Percentiles rank a stretch among this genome's conserved stretches.
Conservation (phyloP, 2,329 filamentous ascomycete genomes). For the Paraphoma sp. region DNA sequence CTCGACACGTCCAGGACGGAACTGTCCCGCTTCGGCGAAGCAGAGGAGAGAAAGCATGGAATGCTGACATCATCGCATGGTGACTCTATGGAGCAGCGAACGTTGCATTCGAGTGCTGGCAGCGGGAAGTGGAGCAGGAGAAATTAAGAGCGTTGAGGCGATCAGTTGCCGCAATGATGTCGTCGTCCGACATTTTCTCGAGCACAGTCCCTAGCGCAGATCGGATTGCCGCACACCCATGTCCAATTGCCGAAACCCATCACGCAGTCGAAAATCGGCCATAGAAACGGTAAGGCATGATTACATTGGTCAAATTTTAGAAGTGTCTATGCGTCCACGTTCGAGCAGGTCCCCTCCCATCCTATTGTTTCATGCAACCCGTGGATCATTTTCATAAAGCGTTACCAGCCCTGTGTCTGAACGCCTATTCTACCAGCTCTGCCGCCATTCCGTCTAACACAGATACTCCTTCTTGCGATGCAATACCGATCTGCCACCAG, state of each 20-base stretch:
- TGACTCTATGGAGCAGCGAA: neutral
- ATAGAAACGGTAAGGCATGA: too few species aligned
- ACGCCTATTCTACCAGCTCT: neutral
- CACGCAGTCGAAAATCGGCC: neutral
- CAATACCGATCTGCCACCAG: neutral
- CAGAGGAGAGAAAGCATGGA: constrained; percentile 29
- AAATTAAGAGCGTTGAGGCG: neutral
- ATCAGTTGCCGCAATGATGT: neutral
- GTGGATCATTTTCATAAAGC: neutral
- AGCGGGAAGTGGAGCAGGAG: neutral
- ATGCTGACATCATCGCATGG: constrained; percentile 42
- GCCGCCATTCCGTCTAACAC: neutral
- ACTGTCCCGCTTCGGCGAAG: constrained; percentile 25
- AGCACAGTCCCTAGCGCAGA: neutral
- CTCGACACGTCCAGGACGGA: constrained; percentile 43
- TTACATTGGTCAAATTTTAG: too few species aligned
- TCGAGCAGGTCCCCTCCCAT: too few species aligned
- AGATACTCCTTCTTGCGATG: neutral
- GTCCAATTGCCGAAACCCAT: neutral
- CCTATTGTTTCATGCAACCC: too few species aligned
- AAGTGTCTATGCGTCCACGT: too few species aligned
- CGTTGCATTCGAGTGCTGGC: neutral
- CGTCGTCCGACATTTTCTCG: constrained; percentile 7
- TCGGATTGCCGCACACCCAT: constrained; percentile 4
- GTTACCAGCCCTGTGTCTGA: neutral